Base-by-base conservation (phyloP, 169 alveolate genomes). In the Theileria parva region DNA sequence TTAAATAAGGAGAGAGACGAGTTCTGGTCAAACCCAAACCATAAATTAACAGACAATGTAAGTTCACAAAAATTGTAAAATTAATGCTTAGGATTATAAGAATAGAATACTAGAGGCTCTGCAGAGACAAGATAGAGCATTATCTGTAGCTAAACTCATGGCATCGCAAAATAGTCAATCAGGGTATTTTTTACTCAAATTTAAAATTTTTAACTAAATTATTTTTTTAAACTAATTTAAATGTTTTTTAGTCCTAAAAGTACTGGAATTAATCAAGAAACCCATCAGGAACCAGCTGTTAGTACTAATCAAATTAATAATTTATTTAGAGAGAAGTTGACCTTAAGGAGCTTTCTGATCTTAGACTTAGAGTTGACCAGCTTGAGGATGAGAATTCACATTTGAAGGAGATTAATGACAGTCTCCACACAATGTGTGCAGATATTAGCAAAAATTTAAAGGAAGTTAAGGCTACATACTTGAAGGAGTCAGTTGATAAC, bases 401-500 rank as follows among this genome's bases (percentile, higher is more conserved):
- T 67, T 71, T 83, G 53, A 83, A 83, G 77, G 85, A 77, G 11
- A 74, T 76, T 9, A 83, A 83, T 66, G 89, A 76, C 48, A 77
- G 70, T 32, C 68, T 83, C 32, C 89, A 83, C 72, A 76, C 79
- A 50, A 83, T 83, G 89, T 76, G 44, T 39, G 89, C 89, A 21
- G 89, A 83, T 50, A 28, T 83, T 17, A 83, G 86, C 67, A 83
- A 50, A 28, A 50, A 34, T 30, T 12, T 68, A 48, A 76, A 30
- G 48, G 72, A 69, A 17, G 64, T 83, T 51, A 74, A 83, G 81
- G 67, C 70, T 23, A 17, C 67, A 15, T 77, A 27, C 57, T 53
- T 83, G 55, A 30, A 44, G 66, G 89, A 83, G 66, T 79, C 89
- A 17, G 69, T 83, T 2, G 81, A 83, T 23, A 19, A 75, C 9